Evolutionary conservation across 192 early-diverging fungal genomes (phyloP), one percentile per base, ranked within the genome.

Genomic region (Coemansia guatemalensis): DNA sequence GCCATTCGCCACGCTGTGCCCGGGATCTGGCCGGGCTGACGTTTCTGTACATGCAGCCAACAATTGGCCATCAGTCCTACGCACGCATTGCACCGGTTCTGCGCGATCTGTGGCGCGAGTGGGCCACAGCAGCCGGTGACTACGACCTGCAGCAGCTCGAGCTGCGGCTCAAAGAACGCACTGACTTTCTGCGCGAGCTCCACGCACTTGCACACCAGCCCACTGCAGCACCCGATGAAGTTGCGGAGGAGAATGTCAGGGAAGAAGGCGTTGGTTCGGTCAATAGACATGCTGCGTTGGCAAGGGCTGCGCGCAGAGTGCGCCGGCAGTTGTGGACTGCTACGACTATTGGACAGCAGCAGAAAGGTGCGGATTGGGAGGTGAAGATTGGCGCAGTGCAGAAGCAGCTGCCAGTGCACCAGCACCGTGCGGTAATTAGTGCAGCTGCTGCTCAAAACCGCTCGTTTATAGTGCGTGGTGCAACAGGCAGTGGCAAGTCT

Each of bases 401-500:
- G 23, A 9, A n/a, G 47, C 41, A 41, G 57, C 65, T 74, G 29
- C 71, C 71, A 1, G 65, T 64, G 17, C 56, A 62, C 12, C 60
- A 64, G 54, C 24, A 53, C 32, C 47, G 51, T 23, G 1, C 14
- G 5, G 24, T 33, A 12, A 67, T 82, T 8, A 23, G 18, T 18
- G 5, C 17, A 20, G 60, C 62, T 2, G 18, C 77, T 5, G 8
- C 21, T 12, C 30, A 20, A 0, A 58, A 66, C 62, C 70, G 68
- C 26, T 64, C 68, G 3, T n/a, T 64, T 3, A 60, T 82, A 4
- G 48, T 82, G 8, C 67, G 71, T 25, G 80, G 80, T 14, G 74
- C 62, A 22, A 82, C 80, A 4, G 80, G 80, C 23, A 74, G 74
- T 33, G 80, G 80, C 49, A 81, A 78, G 53, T 84, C 84, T n/a